Conservation (phyloP, 2,329 filamentous ascomycete genomes). For the Aspergillus ustus region DNA sequence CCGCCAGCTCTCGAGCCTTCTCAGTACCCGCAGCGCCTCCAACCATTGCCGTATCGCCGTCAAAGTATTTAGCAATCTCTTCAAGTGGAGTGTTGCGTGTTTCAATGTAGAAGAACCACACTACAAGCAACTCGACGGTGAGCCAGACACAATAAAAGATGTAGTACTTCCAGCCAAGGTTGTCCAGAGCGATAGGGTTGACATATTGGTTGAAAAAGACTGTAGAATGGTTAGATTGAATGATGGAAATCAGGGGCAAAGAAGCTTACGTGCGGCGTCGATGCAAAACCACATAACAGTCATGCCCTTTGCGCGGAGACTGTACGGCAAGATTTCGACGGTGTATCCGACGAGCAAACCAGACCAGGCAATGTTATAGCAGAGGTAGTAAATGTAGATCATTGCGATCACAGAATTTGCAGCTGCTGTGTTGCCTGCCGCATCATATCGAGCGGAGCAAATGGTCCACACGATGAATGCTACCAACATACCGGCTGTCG, state of each 20-base stretch:
- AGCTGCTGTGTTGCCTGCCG: conserved; percentile 29
- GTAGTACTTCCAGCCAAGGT: conserved; percentile 44
- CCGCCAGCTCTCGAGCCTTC: background rate
- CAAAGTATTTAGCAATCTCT: conserved; percentile 42
- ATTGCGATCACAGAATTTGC: conserved; percentile 37
- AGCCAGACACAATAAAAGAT: conserved; percentile 44
- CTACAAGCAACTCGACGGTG: conserved; percentile 35
- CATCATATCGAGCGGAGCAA: conserved; percentile 42
- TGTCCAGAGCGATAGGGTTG: conserved; percentile 37
- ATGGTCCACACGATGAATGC: conserved; percentile 51
- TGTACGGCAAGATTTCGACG: conserved; percentile 56
- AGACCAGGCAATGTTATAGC: conserved; percentile 46
- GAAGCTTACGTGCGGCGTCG: conserved; percentile 27
- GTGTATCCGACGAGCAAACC: conserved; percentile 48
- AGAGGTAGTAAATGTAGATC: conserved; percentile 43
- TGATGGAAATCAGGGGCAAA: background rate
- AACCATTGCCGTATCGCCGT: conserved; percentile 4
- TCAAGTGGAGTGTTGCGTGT: conserved; percentile 39
- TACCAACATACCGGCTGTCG: conserved; percentile 50
- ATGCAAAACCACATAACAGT: conserved; percentile 42
- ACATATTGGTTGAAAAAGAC: conserved; percentile 45
- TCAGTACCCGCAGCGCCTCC: background rate
- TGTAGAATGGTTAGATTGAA: conserved; percentile 12
- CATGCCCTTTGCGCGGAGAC: conserved; percentile 55
- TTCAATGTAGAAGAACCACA: conserved; percentile 44